A percentile compares a stretch with the other conserved stretches of the same genome.
phyloP scores from a whole-genome alignment of 1,284 basidiomycete genomes.

The Puccinia triticina region DNA sequence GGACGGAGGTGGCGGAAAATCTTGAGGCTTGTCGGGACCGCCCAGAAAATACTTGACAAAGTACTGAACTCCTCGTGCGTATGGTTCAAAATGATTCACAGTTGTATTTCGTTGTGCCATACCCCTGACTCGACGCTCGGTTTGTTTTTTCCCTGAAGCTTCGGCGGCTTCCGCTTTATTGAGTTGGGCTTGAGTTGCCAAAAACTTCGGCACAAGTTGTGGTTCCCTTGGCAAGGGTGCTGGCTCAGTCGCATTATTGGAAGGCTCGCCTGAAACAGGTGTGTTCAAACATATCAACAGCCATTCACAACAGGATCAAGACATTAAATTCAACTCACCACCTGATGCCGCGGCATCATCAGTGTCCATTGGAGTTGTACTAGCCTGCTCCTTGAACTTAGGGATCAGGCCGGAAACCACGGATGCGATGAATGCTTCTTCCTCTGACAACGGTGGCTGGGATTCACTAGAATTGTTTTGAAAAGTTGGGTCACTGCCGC shows the following conservation, averaged over 20 bases:
- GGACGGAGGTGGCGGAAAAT: background rate
- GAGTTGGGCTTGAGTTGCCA: background rate
- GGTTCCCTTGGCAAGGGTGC: background rate
- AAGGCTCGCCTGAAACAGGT: background rate
- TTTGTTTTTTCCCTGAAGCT: background rate
- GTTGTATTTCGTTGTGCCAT: background rate
- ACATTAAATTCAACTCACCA: background rate
- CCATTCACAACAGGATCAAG: background rate
- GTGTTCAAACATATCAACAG: background rate
- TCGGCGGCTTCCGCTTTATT: background rate
- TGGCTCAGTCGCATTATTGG: background rate
- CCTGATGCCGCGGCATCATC: background rate
- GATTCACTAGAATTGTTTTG: background rate
- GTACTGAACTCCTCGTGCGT: background rate
- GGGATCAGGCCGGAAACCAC: background rate
- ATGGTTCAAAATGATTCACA: background rate
- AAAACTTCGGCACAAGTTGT: background rate
- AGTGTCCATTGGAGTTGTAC: background rate
- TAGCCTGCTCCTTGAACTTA: background rate
- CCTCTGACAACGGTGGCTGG: background rate
- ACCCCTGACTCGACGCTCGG: background rate
- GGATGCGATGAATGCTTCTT: background rate
- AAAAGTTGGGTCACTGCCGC: background rate
- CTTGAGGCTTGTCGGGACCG: background rate
- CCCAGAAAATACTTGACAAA: conserved; percentile 18